Base-by-base conservation (phyloP, 306 rosid species). In the Alnus glutinosa region DNA sequence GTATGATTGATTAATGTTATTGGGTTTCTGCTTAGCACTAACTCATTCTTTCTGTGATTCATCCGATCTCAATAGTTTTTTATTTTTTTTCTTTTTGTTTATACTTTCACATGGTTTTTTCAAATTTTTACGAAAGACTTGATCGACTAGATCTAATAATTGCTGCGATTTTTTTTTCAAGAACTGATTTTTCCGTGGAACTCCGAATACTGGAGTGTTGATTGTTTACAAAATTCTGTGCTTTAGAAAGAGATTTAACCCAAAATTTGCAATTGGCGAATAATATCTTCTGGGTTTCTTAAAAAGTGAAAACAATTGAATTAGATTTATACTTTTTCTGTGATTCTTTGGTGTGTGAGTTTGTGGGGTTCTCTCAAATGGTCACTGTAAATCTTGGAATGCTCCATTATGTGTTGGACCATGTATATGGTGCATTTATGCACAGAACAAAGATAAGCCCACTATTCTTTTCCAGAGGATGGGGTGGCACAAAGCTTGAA, bases 331-430 rank as follows among this genome's bases (percentile, higher is more conserved):
- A 12, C 7, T 7, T 23, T 5, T 61, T 7, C 57, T 1, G 28
- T 7, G 55, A 39, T 59, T 12, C 5, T 47, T 70, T 55, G 46
- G 46, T 42, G 5, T 47, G 54, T 10, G 1, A 63, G 68, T 47
- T 55, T 52, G 51, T 51, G 49, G 68, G 76, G 34, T 46, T 47
- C 34, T 57, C 36, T 61, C 55, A 71, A 47, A 94, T 91, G 97
- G 97, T 94, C 59, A 79, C 92, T 2, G 84, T 88, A 77, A 94
- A 94, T 84, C 84, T 94, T 49, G 97, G 98, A 57, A 80, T 85
- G 89, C 94, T 94, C 62, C 97, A 94, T 83, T 89, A 91, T 85
- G 95, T 92, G n/a, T 74, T 94, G 85, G 97, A 94, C 82, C 98
- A 94, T 57, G 83, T 94, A 1, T 91, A 94, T 58, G 97, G 98